phyloP scores from a whole-genome alignment of 164 flowering plant genomes.

The Umbilicus rupestris region DNA sequence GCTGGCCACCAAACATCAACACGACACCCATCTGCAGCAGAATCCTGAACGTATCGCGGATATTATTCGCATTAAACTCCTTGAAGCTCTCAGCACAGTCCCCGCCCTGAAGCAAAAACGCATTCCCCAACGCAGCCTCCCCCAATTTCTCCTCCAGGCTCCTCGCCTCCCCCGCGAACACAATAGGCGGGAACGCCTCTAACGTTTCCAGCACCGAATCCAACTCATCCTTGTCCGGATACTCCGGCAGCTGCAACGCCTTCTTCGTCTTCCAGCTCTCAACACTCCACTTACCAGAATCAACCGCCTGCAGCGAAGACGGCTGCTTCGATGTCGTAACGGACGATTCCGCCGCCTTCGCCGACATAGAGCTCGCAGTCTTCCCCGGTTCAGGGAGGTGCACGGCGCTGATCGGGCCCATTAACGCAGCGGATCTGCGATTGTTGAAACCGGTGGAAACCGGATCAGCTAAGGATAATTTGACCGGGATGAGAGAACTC shows the following conservation, averaged over 20 bases:
- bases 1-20: conserved; percentile 80
- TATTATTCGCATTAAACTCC: conserved; percentile 81
- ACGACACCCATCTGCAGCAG: conserved; percentile 85
- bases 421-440: too few species aligned
- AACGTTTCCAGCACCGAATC: conserved; percentile 56
- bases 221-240: conserved; percentile 53
- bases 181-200: conserved; percentile 77
- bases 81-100: conserved; percentile 95
- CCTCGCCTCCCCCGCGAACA: conserved; percentile 86
- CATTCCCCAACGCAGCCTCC: conserved; percentile 76
- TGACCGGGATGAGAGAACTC: too few species aligned
- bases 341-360: too few species aligned
- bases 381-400: too few species aligned
- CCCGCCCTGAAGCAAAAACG: conserved; percentile 78
- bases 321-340: too few species aligned
- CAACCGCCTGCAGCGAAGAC: too few species aligned
- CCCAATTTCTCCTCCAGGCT: conserved; percentile 59
- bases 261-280: conserved; percentile 79
- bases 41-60: conserved; percentile 77
- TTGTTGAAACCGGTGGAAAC: too few species aligned
- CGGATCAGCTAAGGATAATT: too few species aligned
- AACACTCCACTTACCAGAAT: conserved; percentile 38
- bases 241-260: conserved; percentile 76
- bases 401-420: too few species aligned
- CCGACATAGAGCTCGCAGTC: too few species aligned